Conservation (phyloP, 1,284 basidiomycete genomes). For the Xanthoconium separans region DNA sequence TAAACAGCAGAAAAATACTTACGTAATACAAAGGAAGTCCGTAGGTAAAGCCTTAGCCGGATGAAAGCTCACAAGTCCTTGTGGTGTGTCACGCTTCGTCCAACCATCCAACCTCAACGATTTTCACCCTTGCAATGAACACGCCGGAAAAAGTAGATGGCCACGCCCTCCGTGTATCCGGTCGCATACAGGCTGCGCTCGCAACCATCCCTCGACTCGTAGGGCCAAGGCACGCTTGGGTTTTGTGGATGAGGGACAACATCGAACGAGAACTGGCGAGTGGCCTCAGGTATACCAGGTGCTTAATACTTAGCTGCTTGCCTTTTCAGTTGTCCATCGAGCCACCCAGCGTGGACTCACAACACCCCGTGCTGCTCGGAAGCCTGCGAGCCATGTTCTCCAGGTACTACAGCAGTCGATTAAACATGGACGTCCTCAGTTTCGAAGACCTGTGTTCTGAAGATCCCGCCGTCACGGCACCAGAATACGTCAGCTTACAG, state of each 20-base stretch:
- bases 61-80: not conserved
- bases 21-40: not conserved
- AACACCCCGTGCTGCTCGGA: not conserved
- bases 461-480: not conserved
- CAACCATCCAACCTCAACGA: not conserved
- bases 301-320: not conserved
- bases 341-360: not conserved
- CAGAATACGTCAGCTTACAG: not conserved
- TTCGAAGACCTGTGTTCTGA: not conserved
- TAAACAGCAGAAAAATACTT: not conserved
- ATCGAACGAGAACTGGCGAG: not conserved
- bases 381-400: not conserved
- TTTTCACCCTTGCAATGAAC: not conserved
- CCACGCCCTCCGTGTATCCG: not conserved
- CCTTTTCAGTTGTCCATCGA: not conserved
- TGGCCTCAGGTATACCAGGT: not conserved
- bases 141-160: not conserved
- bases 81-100: not conserved
- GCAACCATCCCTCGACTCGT: not conserved
- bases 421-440: not conserved
- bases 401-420: not conserved
- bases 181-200: not conserved
- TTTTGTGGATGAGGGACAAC: not conserved
- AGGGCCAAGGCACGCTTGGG: not conserved
- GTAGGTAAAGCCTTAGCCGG: too few species aligned